Conservation (phyloP, 2,329 filamentous ascomycete species). For the Juglanconis oblonga region DNA sequence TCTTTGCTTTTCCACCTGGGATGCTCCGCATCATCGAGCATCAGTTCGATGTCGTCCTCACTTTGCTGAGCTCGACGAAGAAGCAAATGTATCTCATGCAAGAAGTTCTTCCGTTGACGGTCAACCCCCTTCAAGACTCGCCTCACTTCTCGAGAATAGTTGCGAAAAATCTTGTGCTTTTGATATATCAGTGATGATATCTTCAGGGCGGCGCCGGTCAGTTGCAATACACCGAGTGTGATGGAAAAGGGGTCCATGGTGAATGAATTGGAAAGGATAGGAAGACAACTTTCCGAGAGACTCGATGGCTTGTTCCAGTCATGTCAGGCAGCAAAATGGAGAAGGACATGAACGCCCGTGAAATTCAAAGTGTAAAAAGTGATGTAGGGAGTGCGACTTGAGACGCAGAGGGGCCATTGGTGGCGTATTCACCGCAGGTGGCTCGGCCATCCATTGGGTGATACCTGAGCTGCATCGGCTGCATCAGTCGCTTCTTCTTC, state of each 20-base stretch:
- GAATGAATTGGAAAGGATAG: neutral
- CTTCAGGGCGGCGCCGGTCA: neutral
- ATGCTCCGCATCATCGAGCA: constrained; percentile 1
- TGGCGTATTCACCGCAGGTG: no score
- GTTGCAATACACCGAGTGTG: neutral
- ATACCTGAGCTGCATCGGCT: neutral
- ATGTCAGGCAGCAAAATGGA: neutral
- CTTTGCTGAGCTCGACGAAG: neutral
- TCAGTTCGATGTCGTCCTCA: neutral
- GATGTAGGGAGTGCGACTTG: neutral
- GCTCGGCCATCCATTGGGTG: no score
- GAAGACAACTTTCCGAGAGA: neutral
- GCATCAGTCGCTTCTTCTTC: neutral
- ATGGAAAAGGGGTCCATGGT: constrained; percentile 12
- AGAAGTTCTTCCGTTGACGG: neutral
- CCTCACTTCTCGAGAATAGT: neutral
- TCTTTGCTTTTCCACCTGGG: neutral
- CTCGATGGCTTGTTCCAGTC: no score
- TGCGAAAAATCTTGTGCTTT: constrained; percentile 4
- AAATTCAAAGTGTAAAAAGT: neutral
- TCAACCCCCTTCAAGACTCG: neutral
- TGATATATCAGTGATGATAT: neutral
- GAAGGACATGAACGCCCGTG: neutral
- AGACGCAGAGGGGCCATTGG: no score
- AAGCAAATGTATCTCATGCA: constrained; percentile 4